Base-by-base conservation (phyloP, 257 asterid genomes). In the Nicotiana undulata region DNA sequence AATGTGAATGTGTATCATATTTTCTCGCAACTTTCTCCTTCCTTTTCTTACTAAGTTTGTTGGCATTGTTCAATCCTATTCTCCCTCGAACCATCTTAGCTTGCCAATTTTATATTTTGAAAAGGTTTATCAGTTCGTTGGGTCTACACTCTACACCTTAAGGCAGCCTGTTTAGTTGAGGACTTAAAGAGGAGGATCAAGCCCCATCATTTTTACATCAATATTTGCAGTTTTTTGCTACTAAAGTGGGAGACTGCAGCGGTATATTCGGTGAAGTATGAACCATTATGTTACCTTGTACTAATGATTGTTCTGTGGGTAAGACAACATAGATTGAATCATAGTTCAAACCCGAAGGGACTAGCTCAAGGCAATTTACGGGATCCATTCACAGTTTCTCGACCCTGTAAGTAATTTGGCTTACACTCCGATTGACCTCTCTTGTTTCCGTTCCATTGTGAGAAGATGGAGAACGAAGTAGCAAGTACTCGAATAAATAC, bases 1-100 rank as follows among this genome's bases (percentile, higher is more conserved):
- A 74, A 74, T 68, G 67, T 70, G 44, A 82, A 77, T 77, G 56
- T 82, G 82, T 82, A 82, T 77, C 79, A 77, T 77, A 82, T 34
- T 63, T 77, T 8, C 63, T 49, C 32, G 15, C 63, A 52, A 15
- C 26, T 29, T 24, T 49, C 49, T 77, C 67, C 58, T 7, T 44
- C 77, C 51, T 20, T 24, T 82, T 37, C 75, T 53, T 24, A 4
- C 37, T 40, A 26, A 20, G 31, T 31, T 28, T n/a, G 28, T 53
- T 49, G 55, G 34, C 40, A 20, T 63, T 81, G 16, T 56, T 56
- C 58, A 6, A 81, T 49, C 52, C 78, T 34, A 3, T 81, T 34
- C 34, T 32, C n/a, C n/a, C 13, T 64, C 37, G 6, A 29, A 8
- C 74, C 10, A 59, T 78, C 76, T 61, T 32, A 37, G 46, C 9